phyloP scores from a whole-genome alignment of 805 yeast genomes.

The Saccharomyces jurei region DNA sequence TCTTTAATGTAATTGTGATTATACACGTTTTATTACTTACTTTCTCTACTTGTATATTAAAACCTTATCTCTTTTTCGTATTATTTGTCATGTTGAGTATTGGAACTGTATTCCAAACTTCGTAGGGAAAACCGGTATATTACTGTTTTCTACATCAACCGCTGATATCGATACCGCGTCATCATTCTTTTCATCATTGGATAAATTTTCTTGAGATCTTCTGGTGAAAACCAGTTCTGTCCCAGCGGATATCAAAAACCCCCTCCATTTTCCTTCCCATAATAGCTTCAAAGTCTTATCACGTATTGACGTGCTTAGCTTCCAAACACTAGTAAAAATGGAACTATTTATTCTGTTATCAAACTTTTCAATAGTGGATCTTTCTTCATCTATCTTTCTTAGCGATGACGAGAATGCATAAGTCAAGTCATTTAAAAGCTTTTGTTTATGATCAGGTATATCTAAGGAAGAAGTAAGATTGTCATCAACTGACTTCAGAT shows the following conservation, averaged over 20 bases:
- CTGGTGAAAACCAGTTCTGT: slow-evolving; percentile 35
- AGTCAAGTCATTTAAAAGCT: slow-evolving; percentile 20
- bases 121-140: slow-evolving; percentile 9
- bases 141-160: background rate
- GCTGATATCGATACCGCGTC: slow-evolving; percentile 16
- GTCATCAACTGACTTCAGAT: background rate
- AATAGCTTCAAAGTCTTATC: slow-evolving; percentile 53
- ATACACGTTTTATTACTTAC: background rate
- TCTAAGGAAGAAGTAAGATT: slow-evolving; percentile 2
- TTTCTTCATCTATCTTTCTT: slow-evolving; percentile 28
- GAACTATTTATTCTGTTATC: slow-evolving; percentile 43
- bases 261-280: slow-evolving; percentile 86
- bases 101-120: slow-evolving; percentile 28
- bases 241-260: slow-evolving; percentile 73
- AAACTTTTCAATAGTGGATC: slow-evolving; percentile 43
- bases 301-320: slow-evolving; percentile 60
- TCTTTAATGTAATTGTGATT: background rate
- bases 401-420: slow-evolving; percentile 29
- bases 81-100: slow-evolving; percentile 17
- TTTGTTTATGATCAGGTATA: slow-evolving; percentile 15
- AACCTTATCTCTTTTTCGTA: background rate
- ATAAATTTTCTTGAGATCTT: slow-evolving; percentile 28
- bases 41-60: background rate
- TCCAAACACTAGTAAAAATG: slow-evolving; percentile 62
- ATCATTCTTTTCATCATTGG: slow-evolving; percentile 21